Evolutionary conservation across 2,329 filamentous ascomycete genomes (phyloP), one percentile per base, ranked within the genome.

Genomic region (Fusarium clavum): DNA sequence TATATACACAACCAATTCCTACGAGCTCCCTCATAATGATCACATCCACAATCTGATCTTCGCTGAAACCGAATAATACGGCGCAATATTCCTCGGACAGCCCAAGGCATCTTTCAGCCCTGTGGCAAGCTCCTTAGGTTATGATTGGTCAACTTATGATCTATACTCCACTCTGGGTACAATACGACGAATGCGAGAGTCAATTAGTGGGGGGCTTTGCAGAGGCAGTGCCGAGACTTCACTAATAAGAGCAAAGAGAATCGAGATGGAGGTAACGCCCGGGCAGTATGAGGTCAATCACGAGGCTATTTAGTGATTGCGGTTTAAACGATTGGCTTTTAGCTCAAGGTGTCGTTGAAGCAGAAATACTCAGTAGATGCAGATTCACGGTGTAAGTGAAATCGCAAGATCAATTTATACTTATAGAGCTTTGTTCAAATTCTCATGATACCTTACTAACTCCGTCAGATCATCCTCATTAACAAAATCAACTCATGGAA

Each of bases 171-270:
- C 63, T 22, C 3, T 8, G 40, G 25, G 60, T 44, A 55, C 55
- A 75, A 78, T 77, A 78, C 76, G 76, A 78, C 55, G 74, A 76
- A 76, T 71, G 74, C 76, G 75, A 77, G 68, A 71, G 57, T 57
- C 65, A 69, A 73, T 64, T 34, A 72, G 61, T 45, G 61, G 61
- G 49, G 48, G 47, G 40, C 64, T 62, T 57, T 55, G 55, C 32
- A 57, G 69, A 59, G 67, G 73, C 67, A 25, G 64, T 64, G 64
- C 46, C 66, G 25, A 46, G 41, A 38, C 34, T 38, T n/a, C 18
- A 38, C 18, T 38, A 38, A 7, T 38, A 38, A 38, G 34, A 38
- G 18, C 10, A 46, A 25, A 20, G 55, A 30, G 30, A 49, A 38
- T 38, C 40, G 60, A 29, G 43, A n/a, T 27, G n/a, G 20, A 29